phyloP scores from a whole-genome alignment of 768 basidiomycete genomes.

The Podaxis sp. region DNA sequence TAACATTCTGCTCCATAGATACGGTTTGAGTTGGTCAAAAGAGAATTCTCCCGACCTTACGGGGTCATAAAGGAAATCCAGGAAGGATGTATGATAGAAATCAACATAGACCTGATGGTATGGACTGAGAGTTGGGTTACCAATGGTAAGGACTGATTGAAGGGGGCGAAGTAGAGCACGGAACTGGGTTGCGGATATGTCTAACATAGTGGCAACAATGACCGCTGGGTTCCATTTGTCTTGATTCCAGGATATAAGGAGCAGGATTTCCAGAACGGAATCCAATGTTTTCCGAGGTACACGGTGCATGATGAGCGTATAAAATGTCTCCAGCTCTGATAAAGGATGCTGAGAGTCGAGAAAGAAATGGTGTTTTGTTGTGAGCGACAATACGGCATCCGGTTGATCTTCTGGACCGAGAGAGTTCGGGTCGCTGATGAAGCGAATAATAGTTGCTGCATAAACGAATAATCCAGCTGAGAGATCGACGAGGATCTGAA shows the following conservation, averaged over 20 bases:
- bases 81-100: neutral
- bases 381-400: neutral
- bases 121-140: neutral
- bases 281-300: neutral
- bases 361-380: neutral
- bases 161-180: neutral
- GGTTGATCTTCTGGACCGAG: neutral
- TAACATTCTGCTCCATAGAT: neutral
- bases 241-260: neutral
- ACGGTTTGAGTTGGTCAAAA: neutral
- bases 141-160: neutral
- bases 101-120: neutral
- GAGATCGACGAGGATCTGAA: neutral
- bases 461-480: constrained; percentile 6
- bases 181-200: neutral
- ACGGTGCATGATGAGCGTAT: neutral
- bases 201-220: neutral
- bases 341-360: neutral
- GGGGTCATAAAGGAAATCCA: neutral
- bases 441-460: neutral
- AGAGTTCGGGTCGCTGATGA: neutral
- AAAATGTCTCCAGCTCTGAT: neutral
- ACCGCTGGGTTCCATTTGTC: neutral
- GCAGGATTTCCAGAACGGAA: neutral
- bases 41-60: neutral